Evolutionary conservation across 805 yeast species (phyloP).

Genomic region (Hanseniaspora taiwanica): DNA sequence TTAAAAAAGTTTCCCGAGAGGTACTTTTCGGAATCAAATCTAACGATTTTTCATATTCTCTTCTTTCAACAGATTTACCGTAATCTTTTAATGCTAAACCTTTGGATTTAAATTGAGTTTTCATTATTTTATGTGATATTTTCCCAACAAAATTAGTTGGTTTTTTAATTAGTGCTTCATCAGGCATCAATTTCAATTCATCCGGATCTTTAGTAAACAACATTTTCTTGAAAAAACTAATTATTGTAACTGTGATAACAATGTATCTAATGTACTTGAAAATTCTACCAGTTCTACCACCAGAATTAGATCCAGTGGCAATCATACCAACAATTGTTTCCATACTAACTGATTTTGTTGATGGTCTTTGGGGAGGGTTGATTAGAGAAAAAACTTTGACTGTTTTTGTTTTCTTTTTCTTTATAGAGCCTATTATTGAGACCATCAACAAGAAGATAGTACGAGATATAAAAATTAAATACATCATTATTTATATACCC

Average conservation of each 20-base stretch:
- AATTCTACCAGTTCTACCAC: constrained; percentile 4
- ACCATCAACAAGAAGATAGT: too few relatives aligned
- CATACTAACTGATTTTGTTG: constrained; percentile 3
- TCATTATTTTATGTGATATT: constrained; percentile 5
- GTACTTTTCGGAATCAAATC: constrained; percentile 6
- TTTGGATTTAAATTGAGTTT: constrained; percentile 6
- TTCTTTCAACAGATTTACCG: constrained; percentile 7
- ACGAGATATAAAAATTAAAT: too few relatives aligned
- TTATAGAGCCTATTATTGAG: too few relatives aligned
- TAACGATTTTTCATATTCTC: constrained; percentile 6
- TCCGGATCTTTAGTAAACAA: constrained; percentile 5
- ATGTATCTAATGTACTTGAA: constrained; percentile 5
- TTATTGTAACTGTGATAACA: constrained; percentile 1
- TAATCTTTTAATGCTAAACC: constrained; percentile 7
- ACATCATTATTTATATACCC: too few relatives aligned
- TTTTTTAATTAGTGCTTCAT: constrained; percentile 4
- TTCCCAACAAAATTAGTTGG: constrained; percentile 2
- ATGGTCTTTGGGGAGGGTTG: too few relatives aligned
- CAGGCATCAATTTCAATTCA: constrained; percentile 7
- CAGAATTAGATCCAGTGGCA: constrained; percentile 5
- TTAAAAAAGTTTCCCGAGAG: constrained; percentile 4
- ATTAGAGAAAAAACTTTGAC: too few relatives aligned
- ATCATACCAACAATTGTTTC: constrained; percentile 3
- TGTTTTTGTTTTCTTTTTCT: background rate
- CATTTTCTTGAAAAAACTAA: constrained; percentile 4